Base-by-base conservation (phyloP, 306 rosid species). In the Fragaria iinumae region DNA sequence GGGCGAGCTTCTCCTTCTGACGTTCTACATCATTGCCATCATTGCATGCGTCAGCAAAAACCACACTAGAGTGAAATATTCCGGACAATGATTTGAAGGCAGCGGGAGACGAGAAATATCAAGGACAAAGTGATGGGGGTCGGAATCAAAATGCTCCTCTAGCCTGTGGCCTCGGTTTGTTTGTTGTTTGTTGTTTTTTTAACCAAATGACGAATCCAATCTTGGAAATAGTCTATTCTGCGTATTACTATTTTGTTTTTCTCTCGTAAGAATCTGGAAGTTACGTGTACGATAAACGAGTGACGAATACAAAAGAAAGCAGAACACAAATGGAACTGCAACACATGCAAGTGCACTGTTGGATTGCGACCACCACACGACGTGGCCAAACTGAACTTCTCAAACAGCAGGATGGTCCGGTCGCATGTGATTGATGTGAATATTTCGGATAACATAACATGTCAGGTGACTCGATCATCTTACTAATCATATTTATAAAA, bases 21-120 rank as follows among this genome's bases (percentile, higher is more conserved):
- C 41, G n/a, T 14, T 34, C n/a, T 7, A 11, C 25, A 13, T 17
- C 21, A 56, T 32, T 1, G 72, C 6, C 79, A 65, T 53, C 69
- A 79, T 52, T 65, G 82, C 78, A 52, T 72, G 78, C 78, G 82
- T 73, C 82, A 65, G 49, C 56, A 16, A n/a, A 17, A 17, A 11
- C 2, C 29, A 71, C 55, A 17, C n/a, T 14, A 16, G 20, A 50
- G n/a, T 50, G n/a, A 5, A 5, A 50, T 9, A 0, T 6, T 8
- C 59, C 20, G 7, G 57, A 52, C 3, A 20, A 8, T 20, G 60
- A 55, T n/a, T 8, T 2, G 10, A 20, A 7, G 17, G 18, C 49
- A 44, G 12, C 14, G 13, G 2, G 3, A 11, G 11, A 7, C 47
- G 8, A 50, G n/a, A 5, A 50, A 16, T 1, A 50, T 5, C 8